These are phyloP conservation scores for Medicago arabica DNA, from an alignment of 306 rosid species.

Conservation along the genomic window DNA sequence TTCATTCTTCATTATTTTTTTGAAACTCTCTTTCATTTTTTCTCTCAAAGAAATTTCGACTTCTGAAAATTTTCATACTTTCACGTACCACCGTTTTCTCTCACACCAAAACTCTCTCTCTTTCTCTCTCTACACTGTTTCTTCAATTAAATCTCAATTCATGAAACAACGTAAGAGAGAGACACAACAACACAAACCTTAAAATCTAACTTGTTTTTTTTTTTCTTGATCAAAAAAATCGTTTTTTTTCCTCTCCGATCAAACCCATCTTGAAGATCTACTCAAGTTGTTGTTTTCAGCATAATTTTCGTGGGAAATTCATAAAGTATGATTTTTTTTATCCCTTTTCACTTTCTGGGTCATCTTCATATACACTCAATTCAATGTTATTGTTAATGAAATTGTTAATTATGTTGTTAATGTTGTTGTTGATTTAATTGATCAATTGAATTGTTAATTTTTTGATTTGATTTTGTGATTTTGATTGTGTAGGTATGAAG, in stretches of 20 bases:
- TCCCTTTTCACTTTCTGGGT: slow-evolving; percentile 35
- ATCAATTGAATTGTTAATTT: slow-evolving; percentile 25
- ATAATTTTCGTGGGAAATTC: slow-evolving; percentile 21
- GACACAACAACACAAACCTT: slow-evolving; percentile 13
- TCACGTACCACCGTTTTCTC: slow-evolving; percentile 38
- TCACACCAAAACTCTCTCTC: slow-evolving; percentile 16
- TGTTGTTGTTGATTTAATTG: not conserved
- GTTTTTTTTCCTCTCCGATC: not conserved
- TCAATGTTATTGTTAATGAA: slow-evolving; percentile 8
- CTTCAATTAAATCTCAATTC: slow-evolving; percentile 13
- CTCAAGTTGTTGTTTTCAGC: slow-evolving; percentile 31
- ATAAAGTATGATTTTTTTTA: slow-evolving; percentile 31
- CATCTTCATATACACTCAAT: slow-evolving; percentile 17
- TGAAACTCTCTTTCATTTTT: not conserved
- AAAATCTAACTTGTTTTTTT: not conserved
- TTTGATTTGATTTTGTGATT: slow-evolving; percentile 26
- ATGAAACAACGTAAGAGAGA: slow-evolving; percentile 37
- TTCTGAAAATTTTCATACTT: slow-evolving; percentile 31
- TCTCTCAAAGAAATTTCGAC: slow-evolving; percentile 22
- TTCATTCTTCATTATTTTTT: slow-evolving; percentile 3
- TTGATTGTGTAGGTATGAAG: slow-evolving; percentile 60
- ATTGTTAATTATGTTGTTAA: not conserved
- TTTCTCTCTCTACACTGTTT: slow-evolving; percentile 2
- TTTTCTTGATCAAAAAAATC: too few species aligned
- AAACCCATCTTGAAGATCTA: slow-evolving; percentile 39